Evolutionary conservation across 768 basidiomycete species (phyloP), one percentile per base, ranked within the genome.

Genomic region (Russula sp.): DNA sequence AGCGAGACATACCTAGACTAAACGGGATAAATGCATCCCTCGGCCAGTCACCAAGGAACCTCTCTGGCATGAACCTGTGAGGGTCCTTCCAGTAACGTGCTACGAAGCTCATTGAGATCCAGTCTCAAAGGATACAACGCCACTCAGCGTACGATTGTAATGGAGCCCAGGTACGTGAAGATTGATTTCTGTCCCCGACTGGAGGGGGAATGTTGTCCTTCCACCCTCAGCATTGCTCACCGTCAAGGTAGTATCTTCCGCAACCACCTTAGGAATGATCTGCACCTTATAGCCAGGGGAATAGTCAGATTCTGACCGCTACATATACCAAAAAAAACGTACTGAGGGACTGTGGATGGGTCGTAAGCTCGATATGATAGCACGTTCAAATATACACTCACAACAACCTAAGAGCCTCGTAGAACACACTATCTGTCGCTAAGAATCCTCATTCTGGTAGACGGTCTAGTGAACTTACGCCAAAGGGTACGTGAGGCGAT

Each of bases 31-130:
- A 75, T 0, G 74, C 74, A 43, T 75, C 72, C 54, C 61, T 66
- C 7, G 71, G 64, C 67, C 70, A 76, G 55, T 70, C 70, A 29
- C 65, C 67, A 5, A 74, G 57, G 65, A 76, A 76, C 32, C 75
- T 67, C 32, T 70, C 69, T 7, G 75, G 75, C 16, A 73, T 75
- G 70, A 83, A 84, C 11, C 65, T 66, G 32, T 78, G 62, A 3
- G 83, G 82, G 43, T 83, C 75, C 50, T 78, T 70, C 82, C 83
- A 84, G 66, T 83, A 83, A 35, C 76, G 75, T 29, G 82, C 82
- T 83, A 63, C 13, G n/a, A n/a, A 16, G 22, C 38, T 36, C 25
- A 14, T 1, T 61, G n/a, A 54, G 39, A 45, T 14, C 43, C 3
- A 14, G 6, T 18, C n/a, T 10, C 10, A 0, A 2, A 3, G 20